Percentiles rank a stretch among this genome's conserved stretches.
phyloP scores from a whole-genome alignment of 148 eudicot genomes.

The Vaccinium myrtillus region DNA sequence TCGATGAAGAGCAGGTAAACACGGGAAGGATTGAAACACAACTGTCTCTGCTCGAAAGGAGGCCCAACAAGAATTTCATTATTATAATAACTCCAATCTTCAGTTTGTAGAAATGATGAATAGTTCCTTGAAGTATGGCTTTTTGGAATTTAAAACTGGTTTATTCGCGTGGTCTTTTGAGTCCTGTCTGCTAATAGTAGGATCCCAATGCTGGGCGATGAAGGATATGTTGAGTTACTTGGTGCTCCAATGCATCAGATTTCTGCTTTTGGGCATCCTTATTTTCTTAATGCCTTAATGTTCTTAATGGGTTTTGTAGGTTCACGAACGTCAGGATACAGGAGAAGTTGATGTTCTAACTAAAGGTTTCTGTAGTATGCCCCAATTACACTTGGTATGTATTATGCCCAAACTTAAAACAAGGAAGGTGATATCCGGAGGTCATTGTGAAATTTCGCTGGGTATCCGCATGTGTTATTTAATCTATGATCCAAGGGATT shows the following conservation, averaged over 20 bases:
- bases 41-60: neutral
- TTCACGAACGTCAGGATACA: constrained; percentile 42
- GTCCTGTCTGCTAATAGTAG: neutral
- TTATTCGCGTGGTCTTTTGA: neutral
- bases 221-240: neutral
- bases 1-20: neutral
- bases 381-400: neutral
- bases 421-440: neutral
- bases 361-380: constrained; percentile 24
- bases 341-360: constrained; percentile 46
- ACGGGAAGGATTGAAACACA: neutral
- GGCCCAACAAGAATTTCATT: neutral
- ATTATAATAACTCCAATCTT: too few species aligned
- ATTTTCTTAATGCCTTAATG: neutral
- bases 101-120: too few species aligned
- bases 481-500: neutral
- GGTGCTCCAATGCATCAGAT: neutral
- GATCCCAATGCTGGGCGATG: neutral
- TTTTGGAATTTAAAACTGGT: neutral
- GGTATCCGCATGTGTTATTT: neutral
- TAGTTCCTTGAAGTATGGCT: too few species aligned
- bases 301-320: constrained; percentile 22
- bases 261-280: neutral
- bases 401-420: neutral
- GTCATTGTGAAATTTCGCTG: neutral